phyloP scores from a whole-genome alignment of 805 yeast species.

The Saccharomyces paradoxus region DNA sequence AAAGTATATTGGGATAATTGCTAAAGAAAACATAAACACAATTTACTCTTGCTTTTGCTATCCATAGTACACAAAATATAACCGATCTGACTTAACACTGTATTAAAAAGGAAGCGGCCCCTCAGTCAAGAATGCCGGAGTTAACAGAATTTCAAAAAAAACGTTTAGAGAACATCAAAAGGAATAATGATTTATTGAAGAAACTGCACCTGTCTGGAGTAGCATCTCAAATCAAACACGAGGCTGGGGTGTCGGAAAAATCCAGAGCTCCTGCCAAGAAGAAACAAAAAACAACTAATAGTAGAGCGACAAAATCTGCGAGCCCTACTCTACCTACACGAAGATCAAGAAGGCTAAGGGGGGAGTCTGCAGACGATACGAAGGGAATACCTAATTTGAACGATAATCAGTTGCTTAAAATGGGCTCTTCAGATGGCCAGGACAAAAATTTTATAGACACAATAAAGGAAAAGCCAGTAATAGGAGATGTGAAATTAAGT shows the following conservation, averaged over 20 bases:
- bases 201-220: slow-evolving; percentile 60
- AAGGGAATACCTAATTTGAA: slow-evolving; percentile 24
- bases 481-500: slow-evolving; percentile 55
- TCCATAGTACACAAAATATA: neutral
- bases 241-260: slow-evolving; percentile 32
- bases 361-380: slow-evolving; percentile 49
- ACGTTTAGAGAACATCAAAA: slow-evolving; percentile 68
- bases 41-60: neutral
- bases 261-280: slow-evolving; percentile 18
- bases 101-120: neutral
- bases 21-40: neutral
- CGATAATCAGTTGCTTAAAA: slow-evolving; percentile 18
- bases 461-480: slow-evolving; percentile 48
- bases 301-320: slow-evolving; percentile 6
- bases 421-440: slow-evolving; percentile 11
- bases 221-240: slow-evolving; percentile 45
- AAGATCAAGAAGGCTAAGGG: slow-evolving; percentile 73
- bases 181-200: slow-evolving; percentile 69
- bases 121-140: slow-evolving; percentile 11
- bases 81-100: neutral
- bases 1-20: neutral
- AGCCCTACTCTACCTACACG: slow-evolving; percentile 46
- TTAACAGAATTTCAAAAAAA: slow-evolving; percentile 63
- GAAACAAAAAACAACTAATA: slow-evolving; percentile 14
- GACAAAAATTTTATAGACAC: slow-evolving; percentile 39